Conservation (phyloP, 1,284 basidiomycete genomes). For the Malassezia cuniculi region DNA sequence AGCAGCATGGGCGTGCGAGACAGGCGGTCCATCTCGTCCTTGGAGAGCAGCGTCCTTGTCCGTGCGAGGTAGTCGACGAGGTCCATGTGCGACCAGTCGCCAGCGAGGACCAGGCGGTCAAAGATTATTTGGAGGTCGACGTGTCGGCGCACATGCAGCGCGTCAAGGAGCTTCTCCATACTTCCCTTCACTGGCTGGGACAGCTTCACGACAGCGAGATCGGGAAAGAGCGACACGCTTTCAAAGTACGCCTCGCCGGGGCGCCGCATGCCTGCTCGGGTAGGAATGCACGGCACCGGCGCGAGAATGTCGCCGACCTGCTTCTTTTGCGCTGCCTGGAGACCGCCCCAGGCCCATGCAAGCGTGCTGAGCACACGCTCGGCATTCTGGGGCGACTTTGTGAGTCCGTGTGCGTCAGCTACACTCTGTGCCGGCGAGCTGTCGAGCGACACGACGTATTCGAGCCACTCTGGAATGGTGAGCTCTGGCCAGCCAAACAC, state of each 20-base stretch:
- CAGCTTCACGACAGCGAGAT: slow-evolving; percentile 62
- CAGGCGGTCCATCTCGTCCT: slow-evolving; percentile 61
- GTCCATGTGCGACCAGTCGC: slow-evolving; percentile 47
- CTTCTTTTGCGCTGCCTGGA: slow-evolving; percentile 54
- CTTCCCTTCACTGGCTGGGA: slow-evolving; percentile 58
- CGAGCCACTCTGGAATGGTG: slow-evolving; percentile 62
- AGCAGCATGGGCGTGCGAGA: slow-evolving; percentile 59
- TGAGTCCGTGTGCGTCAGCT: slow-evolving; percentile 1
- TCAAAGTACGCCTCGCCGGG: slow-evolving; percentile 76
- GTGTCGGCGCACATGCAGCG: slow-evolving; percentile 74
- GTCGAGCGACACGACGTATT: slow-evolving; percentile 53
- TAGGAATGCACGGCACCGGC: slow-evolving; percentile 66
- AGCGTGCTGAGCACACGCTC: slow-evolving; percentile 66
- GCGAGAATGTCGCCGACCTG: slow-evolving; percentile 55
- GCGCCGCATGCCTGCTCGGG: slow-evolving; percentile 60
- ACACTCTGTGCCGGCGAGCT: slow-evolving; percentile 28
- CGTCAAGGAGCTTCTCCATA: slow-evolving; percentile 63
- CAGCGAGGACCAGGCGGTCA: slow-evolving; percentile 46
- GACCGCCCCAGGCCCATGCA: slow-evolving; percentile 62
- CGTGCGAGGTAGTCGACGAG: slow-evolving; percentile 56
- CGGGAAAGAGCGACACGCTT: slow-evolving; percentile 73
- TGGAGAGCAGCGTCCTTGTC: slow-evolving; percentile 59
- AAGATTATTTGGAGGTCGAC: slow-evolving; percentile 53
- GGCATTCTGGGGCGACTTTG: slow-evolving; percentile 62
- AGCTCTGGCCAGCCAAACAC: slow-evolving; percentile 65